phyloP scores from a whole-genome alignment of 768 basidiomycete genomes.

The Leccinum fibrillosum region DNA sequence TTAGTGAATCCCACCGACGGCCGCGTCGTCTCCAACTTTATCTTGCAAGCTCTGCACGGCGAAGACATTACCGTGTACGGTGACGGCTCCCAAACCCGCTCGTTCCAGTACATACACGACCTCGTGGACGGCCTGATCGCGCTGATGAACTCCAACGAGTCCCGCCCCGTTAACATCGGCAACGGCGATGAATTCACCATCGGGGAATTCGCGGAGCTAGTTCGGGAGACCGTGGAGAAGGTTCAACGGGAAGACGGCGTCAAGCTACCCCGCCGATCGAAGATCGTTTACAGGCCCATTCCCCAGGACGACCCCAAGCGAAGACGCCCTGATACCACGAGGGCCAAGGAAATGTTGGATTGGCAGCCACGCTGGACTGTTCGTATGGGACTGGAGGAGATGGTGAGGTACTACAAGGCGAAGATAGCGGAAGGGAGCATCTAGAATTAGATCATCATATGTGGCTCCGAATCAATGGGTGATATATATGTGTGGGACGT shows the following conservation, averaged over 20 bases:
- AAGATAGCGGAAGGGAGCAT: slow-evolving; percentile 85
- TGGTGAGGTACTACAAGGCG: slow-evolving; percentile 90
- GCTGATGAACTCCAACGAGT: slow-evolving; percentile 93
- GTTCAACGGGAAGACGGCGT: slow-evolving; percentile 83
- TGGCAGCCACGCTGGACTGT: slow-evolving; percentile 97
- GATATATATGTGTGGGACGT: neutral
- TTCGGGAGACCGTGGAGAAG: slow-evolving; percentile 89
- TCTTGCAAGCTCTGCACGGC: slow-evolving; percentile 93
- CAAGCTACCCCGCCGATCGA: slow-evolving; percentile 45
- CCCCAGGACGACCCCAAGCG: slow-evolving; percentile 94
- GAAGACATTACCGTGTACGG: slow-evolving; percentile 98
- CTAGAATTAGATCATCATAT: slow-evolving; percentile 29
- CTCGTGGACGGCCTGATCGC: slow-evolving; percentile 90
- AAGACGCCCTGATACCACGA: slow-evolving; percentile 87
- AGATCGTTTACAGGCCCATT: slow-evolving; percentile 77
- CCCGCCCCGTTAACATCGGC: slow-evolving; percentile 95
- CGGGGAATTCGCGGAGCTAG: slow-evolving; percentile 87
- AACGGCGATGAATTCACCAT: slow-evolving; percentile 96
- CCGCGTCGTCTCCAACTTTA: slow-evolving; percentile 98
- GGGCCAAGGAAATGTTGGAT: slow-evolving; percentile 76
- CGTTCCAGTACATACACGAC: slow-evolving; percentile 98
- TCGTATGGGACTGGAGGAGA: slow-evolving; percentile 91
- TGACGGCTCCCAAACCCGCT: slow-evolving; percentile 89
- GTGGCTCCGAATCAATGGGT: neutral
- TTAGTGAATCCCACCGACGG: slow-evolving; percentile 95